Evolutionary conservation across 441 rosid genomes (phyloP).

Genomic region (Adansonia grandidieri): DNA sequence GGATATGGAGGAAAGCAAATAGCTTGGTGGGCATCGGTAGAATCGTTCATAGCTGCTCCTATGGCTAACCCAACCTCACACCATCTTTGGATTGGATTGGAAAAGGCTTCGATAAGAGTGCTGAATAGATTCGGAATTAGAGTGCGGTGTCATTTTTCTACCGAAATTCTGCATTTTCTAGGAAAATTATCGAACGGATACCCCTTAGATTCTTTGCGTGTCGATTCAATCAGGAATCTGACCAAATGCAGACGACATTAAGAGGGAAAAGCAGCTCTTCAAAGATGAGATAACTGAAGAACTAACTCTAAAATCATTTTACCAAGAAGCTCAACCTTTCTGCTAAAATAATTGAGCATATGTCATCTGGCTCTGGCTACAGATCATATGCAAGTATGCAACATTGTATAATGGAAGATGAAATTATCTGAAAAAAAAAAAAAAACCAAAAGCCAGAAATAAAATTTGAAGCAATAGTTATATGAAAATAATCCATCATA

Average conservation of each 20-base stretch:
- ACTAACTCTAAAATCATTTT: constrained; percentile 27
- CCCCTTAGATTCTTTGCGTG: too few species aligned
- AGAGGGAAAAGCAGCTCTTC: constrained; percentile 21
- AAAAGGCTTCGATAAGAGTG: constrained; percentile 10
- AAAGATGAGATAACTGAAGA: constrained; percentile 23
- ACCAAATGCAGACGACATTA: constrained; percentile 27
- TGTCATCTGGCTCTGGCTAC: constrained; percentile 8
- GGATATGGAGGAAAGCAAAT: constrained; percentile 23
- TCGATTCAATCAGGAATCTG: constrained; percentile 26
- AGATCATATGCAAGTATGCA: background rate
- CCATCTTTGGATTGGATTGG: constrained; percentile 27
- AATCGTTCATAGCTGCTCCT: constrained; percentile 38
- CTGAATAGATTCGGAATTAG: constrained; percentile 29
- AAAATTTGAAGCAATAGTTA: too few species aligned
- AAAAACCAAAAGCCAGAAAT: too few species aligned
- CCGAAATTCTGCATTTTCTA: constrained; percentile 28
- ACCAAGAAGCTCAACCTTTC: constrained; percentile 29
- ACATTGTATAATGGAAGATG: constrained; percentile 20
- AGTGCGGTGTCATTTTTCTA: constrained; percentile 33
- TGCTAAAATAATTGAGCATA: constrained; percentile 16
- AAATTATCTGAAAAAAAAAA: background rate
- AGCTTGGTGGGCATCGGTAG: background rate
- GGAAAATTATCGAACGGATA: background rate
- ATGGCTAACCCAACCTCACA: constrained; percentile 35
- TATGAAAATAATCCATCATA: too few species aligned